Evolutionary conservation across 345 rosid genomes (phyloP).

Genomic region (Salix viminalis): DNA sequence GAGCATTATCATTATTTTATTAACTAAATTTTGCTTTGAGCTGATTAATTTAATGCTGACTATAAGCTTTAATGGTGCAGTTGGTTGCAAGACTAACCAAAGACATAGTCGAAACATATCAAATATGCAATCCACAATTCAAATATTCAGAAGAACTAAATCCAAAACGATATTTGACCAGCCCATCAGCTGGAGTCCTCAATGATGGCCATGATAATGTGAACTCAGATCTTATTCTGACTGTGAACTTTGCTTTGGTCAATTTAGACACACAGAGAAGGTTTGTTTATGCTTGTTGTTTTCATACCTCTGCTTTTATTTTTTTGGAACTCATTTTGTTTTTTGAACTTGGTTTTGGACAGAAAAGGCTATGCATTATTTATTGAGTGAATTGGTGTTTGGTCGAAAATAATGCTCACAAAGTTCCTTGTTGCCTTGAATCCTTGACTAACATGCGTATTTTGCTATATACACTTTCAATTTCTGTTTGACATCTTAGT

Average conservation of each 20-base stretch:
- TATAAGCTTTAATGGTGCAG: conserved; percentile 44
- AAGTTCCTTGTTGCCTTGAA: background rate
- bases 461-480: too few relatives aligned
- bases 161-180: conserved; percentile 94
- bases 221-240: conserved; percentile 89
- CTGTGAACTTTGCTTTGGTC: conserved; percentile 65
- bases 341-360: background rate
- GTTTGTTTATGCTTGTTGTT: conserved; percentile 37
- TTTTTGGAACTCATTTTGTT: conserved; percentile 9
- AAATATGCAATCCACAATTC: conserved; percentile 79
- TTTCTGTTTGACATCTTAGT: background rate
- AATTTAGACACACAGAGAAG: conserved; percentile 76
- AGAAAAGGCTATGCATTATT: background rate
- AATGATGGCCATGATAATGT: conserved; percentile 94
- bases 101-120: conserved; percentile 86
- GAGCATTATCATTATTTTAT: background rate
- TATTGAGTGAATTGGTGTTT: background rate
- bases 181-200: conserved; percentile 84
- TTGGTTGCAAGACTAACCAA: conserved; percentile 77
- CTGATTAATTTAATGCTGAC: conserved; percentile 13
- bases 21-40: background rate
- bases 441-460: background rate
- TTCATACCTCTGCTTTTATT: conserved; percentile 2
- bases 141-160: conserved; percentile 86
- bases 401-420: background rate